Conservation (phyloP, 2,329 filamentous ascomycete species). For the Fusarium sp. region DNA sequence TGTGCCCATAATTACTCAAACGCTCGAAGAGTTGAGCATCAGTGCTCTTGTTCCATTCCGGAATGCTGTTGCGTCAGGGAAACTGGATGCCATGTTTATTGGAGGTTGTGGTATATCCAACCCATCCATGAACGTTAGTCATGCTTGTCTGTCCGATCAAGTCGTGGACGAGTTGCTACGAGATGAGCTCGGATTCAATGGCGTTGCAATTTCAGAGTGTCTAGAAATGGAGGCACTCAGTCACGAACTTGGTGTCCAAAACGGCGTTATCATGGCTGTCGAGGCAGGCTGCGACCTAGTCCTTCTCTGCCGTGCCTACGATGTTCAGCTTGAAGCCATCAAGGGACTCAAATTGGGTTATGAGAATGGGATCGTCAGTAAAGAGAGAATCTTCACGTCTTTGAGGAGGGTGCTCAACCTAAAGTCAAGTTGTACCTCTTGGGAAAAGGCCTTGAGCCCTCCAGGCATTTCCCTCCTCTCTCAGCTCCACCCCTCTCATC, state of each 20-base stretch:
- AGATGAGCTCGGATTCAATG: slow-evolving; percentile 89
- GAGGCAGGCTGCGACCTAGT: slow-evolving; percentile 96
- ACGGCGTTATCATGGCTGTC: slow-evolving; percentile 96
- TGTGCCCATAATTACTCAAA: slow-evolving; percentile 95
- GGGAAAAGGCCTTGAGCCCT: slow-evolving; percentile 91
- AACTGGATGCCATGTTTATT: slow-evolving; percentile 92
- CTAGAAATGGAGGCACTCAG: slow-evolving; percentile 96
- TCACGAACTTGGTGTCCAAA: slow-evolving; percentile 96
- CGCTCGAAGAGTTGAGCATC: slow-evolving; percentile 90
- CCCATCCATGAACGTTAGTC: slow-evolving; percentile 92
- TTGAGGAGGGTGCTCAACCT: slow-evolving; percentile 81
- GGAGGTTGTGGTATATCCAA: slow-evolving; percentile 94
- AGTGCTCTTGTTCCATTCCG: slow-evolving; percentile 92
- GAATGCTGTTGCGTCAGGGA: slow-evolving; percentile 85
- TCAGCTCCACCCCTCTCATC: slow-evolving; percentile 84
- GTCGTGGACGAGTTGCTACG: slow-evolving; percentile 90
- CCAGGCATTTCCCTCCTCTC: slow-evolving; percentile 81
- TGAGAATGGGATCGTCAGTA: slow-evolving; percentile 89
- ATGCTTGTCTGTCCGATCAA: slow-evolving; percentile 92
- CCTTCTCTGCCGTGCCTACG: slow-evolving; percentile 87
- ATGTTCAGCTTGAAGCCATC: slow-evolving; percentile 91
- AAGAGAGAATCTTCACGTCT: slow-evolving; percentile 82
- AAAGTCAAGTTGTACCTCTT: slow-evolving; percentile 88
- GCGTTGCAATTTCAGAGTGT: slow-evolving; percentile 94
- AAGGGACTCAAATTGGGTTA: slow-evolving; percentile 89